Evolutionary conservation across 805 yeast genomes (phyloP).

Genomic region (Brettanomyces bruxellensis): DNA sequence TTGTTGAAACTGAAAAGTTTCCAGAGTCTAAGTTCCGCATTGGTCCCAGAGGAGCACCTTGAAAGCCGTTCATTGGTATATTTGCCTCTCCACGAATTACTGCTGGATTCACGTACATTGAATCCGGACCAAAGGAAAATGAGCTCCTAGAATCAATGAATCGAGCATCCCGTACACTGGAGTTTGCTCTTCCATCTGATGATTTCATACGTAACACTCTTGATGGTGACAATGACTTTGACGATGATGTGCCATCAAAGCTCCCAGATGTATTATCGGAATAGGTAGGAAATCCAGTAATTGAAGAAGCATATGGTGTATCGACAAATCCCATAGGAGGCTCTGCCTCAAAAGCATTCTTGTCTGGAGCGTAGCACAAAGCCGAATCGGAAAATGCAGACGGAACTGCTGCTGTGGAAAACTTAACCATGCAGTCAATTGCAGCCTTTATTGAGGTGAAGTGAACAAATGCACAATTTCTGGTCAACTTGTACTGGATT

Average conservation of each 20-base stretch:
- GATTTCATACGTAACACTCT: no score
- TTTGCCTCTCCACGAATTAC: background rate
- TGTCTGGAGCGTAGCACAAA: conserved; percentile 23
- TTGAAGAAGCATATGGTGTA: background rate
- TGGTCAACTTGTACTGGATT: conserved; percentile 17
- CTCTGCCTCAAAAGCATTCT: conserved; percentile 5
- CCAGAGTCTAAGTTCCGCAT: background rate
- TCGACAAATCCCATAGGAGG: background rate
- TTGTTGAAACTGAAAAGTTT: conserved; percentile 4
- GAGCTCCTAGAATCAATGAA: background rate
- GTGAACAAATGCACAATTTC: conserved; percentile 25
- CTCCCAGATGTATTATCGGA: background rate
- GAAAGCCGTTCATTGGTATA: background rate
- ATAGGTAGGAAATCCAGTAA: background rate
- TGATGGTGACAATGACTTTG: background rate
- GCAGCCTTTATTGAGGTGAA: conserved; percentile 39
- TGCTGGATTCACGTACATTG: background rate
- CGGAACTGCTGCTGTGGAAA: background rate
- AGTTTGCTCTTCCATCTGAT: no score
- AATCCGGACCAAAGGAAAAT: background rate
- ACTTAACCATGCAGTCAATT: conserved; percentile 26
- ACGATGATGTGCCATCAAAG: background rate
- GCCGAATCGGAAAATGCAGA: conserved; percentile 15
- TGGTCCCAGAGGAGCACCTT: background rate
- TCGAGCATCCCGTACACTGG: background rate